Conservation (phyloP, 768 basidiomycete genomes). For the Boletus rex-veris region DNA sequence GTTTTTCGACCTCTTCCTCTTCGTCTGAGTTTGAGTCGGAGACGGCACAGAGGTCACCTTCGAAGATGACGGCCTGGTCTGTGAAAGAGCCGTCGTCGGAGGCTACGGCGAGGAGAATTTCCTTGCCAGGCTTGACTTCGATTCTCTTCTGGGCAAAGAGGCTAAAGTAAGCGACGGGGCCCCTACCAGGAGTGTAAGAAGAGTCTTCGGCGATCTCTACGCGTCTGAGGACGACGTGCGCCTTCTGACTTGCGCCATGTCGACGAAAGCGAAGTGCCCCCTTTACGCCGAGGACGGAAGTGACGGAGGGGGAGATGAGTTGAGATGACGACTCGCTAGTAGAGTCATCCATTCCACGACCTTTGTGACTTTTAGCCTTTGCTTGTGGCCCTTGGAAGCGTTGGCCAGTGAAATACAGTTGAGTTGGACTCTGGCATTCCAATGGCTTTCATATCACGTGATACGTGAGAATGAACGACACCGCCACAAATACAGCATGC, state of each 20-base stretch:
- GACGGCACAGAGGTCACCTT: conserved; percentile 41
- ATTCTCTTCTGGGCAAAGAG: conserved; percentile 68
- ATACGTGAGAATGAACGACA: conserved; percentile 13
- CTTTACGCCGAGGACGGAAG: conserved; percentile 60
- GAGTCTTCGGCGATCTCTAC: conserved; percentile 49
- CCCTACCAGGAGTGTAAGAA: conserved; percentile 38
- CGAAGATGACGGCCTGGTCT: conserved; percentile 56
- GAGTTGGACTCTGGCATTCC: neutral
- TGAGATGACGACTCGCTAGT: conserved; percentile 35
- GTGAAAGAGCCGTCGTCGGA: conserved; percentile 51
- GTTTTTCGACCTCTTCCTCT: conserved; percentile 41
- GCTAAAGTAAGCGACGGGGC: conserved; percentile 50
- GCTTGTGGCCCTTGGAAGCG: conserved; percentile 5
- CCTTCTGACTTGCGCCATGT: conserved; percentile 64
- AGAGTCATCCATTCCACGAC: conserved; percentile 35
- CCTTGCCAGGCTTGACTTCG: conserved; percentile 67
- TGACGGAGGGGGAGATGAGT: conserved; percentile 34
- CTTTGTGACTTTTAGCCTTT: conserved; percentile 12
- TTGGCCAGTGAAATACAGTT: neutral
- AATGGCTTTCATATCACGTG: conserved; percentile 20
- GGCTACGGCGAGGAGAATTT: conserved; percentile 59
- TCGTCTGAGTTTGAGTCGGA: conserved; percentile 33
- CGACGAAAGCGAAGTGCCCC: conserved; percentile 60
- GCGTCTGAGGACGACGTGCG: conserved; percentile 65
- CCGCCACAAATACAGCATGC: neutral